Evolutionary conservation across 345 rosid genomes (phyloP).

Genomic region (Sisymbrium altissimum): DNA sequence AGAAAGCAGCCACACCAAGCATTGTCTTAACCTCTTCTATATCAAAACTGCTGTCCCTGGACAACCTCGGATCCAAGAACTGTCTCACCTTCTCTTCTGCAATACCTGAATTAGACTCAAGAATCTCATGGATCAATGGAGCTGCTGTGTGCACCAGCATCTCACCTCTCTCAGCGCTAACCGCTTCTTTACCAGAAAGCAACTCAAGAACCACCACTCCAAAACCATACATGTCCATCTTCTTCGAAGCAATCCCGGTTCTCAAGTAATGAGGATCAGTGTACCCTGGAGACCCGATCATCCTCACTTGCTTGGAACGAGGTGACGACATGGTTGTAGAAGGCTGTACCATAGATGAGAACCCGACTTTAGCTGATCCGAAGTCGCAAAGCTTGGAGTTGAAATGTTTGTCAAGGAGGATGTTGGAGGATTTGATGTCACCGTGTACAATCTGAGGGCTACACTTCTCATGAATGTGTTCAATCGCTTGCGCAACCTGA

Average conservation of each 20-base stretch:
- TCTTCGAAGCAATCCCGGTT: conserved; percentile 77
- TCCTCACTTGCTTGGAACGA: conserved; percentile 48
- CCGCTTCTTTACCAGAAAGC: conserved; percentile 70
- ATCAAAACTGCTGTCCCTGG: conserved; percentile 41
- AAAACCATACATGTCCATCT: conserved; percentile 77
- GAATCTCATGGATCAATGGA: conserved; percentile 29
- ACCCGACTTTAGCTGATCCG: conserved; percentile 82
- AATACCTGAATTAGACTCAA: neutral
- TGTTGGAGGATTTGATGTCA: conserved; percentile 77
- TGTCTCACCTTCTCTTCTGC: conserved; percentile 30
- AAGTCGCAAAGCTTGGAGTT: conserved; percentile 87
- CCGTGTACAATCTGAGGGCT: conserved; percentile 74
- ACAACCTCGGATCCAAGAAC: conserved; percentile 60
- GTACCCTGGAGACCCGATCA: conserved; percentile 89
- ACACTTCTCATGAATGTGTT: conserved; percentile 73
- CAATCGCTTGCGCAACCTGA: conserved; percentile 70
- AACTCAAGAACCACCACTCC: conserved; percentile 79
- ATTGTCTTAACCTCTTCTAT: conserved; percentile 53
- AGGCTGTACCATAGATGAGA: conserved; percentile 58
- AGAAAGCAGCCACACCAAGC: conserved; percentile 47
- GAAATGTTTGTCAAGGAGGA: conserved; percentile 61
- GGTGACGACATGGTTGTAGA: conserved; percentile 25
- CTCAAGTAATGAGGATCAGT: conserved; percentile 83
- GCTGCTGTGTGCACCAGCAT: conserved; percentile 45
- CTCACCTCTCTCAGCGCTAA: conserved; percentile 56